Evolutionary conservation across 768 basidiomycete genomes (phyloP).

Genomic region (Amanita polypyramis): DNA sequence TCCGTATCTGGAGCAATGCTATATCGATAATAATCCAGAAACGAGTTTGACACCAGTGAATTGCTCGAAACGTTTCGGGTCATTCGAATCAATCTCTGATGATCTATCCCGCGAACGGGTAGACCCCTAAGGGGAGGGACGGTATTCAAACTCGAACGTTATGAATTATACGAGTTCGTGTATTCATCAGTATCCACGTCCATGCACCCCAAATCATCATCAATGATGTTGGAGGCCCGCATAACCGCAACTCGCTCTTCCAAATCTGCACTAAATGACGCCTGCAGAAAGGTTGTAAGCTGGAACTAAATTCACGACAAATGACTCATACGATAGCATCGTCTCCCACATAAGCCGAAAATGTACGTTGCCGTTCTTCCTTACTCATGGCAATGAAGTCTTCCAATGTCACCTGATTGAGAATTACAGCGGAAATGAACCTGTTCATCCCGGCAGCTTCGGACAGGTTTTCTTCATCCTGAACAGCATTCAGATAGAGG

Average conservation of each 20-base stretch:
- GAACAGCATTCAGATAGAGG: slow-evolving; percentile 4
- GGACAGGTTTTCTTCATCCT: slow-evolving; percentile 57
- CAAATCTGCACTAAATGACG: slow-evolving; percentile 1
- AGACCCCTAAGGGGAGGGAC: too few species aligned
- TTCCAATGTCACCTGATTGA: slow-evolving; percentile 42
- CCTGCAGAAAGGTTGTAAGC: neutral
- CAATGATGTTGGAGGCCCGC: neutral
- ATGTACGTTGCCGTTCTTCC: slow-evolving; percentile 34
- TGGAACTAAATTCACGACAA: neutral
- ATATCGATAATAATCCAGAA: too few species aligned
- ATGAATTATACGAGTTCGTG: neutral
- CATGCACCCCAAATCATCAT: neutral
- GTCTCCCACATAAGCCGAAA: slow-evolving; percentile 35
- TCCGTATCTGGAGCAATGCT: too few species aligned
- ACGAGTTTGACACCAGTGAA: too few species aligned
- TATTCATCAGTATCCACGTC: neutral
- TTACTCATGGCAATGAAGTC: slow-evolving; percentile 43
- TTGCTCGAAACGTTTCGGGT: too few species aligned
- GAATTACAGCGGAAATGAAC: slow-evolving; percentile 56
- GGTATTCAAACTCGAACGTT: too few species aligned
- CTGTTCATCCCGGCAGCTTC: slow-evolving; percentile 53
- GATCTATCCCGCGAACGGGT: too few species aligned
- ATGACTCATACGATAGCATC: slow-evolving; percentile 39
- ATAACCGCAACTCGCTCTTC: neutral
- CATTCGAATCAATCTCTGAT: too few species aligned